Evolutionary conservation across 352 stramenopile species (phyloP).

Genomic region (Globisporangium parvum): DNA sequence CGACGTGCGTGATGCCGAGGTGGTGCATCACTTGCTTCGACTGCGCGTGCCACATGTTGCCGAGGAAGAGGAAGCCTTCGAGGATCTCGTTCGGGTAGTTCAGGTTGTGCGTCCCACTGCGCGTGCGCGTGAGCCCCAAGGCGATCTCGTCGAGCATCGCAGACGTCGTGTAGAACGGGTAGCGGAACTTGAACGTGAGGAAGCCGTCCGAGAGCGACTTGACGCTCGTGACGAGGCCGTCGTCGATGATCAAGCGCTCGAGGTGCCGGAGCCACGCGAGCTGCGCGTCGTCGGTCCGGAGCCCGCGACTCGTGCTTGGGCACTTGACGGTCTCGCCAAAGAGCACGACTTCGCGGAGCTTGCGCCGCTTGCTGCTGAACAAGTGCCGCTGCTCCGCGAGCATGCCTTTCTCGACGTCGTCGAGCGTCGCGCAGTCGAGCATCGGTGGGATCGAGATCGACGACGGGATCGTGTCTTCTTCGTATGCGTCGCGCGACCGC

Average conservation of each 20-base stretch:
- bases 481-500: constrained; percentile 37
- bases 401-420: constrained; percentile 46
- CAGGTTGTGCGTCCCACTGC: constrained; percentile 80
- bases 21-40: constrained; percentile 66
- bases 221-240: constrained; percentile 70
- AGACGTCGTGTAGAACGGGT: constrained; percentile 80
- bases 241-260: constrained; percentile 59
- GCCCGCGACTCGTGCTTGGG: constrained; percentile 3
- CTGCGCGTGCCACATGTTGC: constrained; percentile 88
- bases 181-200: constrained; percentile 78
- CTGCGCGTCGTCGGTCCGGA: constrained; percentile 2
- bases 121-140: constrained; percentile 51
- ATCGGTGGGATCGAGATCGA: constrained; percentile 69
- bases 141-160: constrained; percentile 62
- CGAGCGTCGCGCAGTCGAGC: constrained; percentile 28
- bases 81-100: constrained; percentile 88
- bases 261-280: constrained; percentile 56
- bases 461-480: constrained; percentile 71
- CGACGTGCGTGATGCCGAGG: constrained; percentile 80
- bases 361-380: constrained; percentile 66
- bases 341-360: constrained; percentile 73
- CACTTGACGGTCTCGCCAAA: constrained; percentile 67
- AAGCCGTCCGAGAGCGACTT: constrained; percentile 77
- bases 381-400: constrained; percentile 64
- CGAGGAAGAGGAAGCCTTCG: constrained; percentile 80